phyloP scores from a whole-genome alignment of 2,329 filamentous ascomycete genomes.

The Pseudomassariella vexata region DNA sequence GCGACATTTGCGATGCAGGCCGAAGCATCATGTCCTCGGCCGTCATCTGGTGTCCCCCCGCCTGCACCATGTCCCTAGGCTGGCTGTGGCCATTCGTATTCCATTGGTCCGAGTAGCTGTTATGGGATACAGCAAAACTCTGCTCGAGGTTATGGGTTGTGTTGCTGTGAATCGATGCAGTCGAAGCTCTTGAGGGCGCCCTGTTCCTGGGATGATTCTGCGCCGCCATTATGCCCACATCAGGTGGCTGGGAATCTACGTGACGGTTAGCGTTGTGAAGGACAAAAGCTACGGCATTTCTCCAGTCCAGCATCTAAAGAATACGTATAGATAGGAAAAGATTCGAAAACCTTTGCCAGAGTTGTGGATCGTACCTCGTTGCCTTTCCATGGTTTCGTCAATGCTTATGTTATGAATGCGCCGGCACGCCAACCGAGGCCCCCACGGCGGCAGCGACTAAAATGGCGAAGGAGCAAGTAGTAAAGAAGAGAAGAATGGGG shows the following conservation, averaged over 20 bases:
- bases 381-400: no score
- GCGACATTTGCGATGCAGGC: constrained; percentile 50
- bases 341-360: no score
- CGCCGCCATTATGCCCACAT: constrained; percentile 28
- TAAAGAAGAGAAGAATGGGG: no score
- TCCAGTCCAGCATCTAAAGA: no score
- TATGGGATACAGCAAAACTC: constrained; percentile 27
- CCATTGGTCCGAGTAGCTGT: constrained; percentile 46
- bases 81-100: constrained; percentile 36
- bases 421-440: no score
- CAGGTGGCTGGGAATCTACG: constrained; percentile 21
- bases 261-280: constrained; percentile 12
- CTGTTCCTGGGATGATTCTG: constrained; percentile 39
- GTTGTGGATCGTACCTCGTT: no score
- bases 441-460: no score
- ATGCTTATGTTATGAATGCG: no score
- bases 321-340: no score
- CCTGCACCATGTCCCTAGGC: constrained; percentile 34
- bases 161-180: constrained; percentile 50
- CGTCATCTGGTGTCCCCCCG: constrained; percentile 35
- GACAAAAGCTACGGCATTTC: neutral
- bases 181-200: constrained; percentile 49
- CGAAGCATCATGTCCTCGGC: constrained; percentile 56
- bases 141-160: constrained; percentile 48
- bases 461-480: no score